Evolutionary conservation across 2,329 filamentous ascomycete species (phyloP).

Genomic region (Westerdykella ornata): DNA sequence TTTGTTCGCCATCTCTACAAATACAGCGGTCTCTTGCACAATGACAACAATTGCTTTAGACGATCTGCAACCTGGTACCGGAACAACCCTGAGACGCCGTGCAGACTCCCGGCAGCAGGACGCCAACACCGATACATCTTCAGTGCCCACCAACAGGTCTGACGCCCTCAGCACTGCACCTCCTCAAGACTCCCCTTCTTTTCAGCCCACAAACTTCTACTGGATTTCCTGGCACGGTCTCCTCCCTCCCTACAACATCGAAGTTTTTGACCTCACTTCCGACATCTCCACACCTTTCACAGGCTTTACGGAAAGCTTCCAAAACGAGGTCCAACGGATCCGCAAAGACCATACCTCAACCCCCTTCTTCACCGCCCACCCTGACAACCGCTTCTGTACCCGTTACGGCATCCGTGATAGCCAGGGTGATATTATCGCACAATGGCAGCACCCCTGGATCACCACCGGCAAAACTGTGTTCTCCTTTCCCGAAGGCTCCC

Average conservation of each 20-base stretch:
- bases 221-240: conserved; percentile 18
- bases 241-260: conserved; percentile 12
- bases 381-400: conserved; percentile 12
- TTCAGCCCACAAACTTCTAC: conserved; percentile 16
- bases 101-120: too few species aligned
- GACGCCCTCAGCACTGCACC: conserved; percentile 6
- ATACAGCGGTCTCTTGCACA: too few species aligned
- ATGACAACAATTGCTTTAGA: too few species aligned
- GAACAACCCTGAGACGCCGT: too few species aligned
- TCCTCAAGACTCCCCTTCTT: conserved; percentile 11
- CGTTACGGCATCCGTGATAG: conserved; percentile 13
- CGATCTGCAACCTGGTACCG: too few species aligned
- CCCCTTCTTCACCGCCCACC: conserved; percentile 9
- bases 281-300: conserved; percentile 14
- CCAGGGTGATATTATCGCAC: conserved; percentile 9
- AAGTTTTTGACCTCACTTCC: conserved; percentile 15
- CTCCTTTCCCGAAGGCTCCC: conserved; percentile 14
- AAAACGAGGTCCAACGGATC: conserved; percentile 11
- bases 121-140: too few species aligned
- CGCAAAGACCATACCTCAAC: conserved; percentile 18
- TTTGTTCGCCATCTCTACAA: too few species aligned
- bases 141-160: too few species aligned
- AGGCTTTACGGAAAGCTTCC: conserved; percentile 14
- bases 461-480: conserved; percentile 14
- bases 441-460: conserved; percentile 16